phyloP scores from a whole-genome alignment of 176 grass and related monocot genomes.

The Themeda triandra region DNA sequence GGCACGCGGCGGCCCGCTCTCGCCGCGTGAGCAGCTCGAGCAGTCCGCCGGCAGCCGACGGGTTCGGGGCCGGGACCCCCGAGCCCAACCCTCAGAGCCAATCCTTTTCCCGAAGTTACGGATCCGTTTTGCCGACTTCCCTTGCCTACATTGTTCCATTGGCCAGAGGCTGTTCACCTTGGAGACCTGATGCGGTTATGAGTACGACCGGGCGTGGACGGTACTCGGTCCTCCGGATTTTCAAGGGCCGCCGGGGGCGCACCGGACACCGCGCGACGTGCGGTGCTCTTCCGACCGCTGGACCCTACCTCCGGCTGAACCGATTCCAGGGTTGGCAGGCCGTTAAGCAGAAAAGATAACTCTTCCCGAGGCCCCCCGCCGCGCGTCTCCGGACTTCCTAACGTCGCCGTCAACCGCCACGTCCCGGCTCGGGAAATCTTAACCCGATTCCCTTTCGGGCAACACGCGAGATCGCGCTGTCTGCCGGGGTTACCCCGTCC shows the following conservation, averaged over 20 bases:
- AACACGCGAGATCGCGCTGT: too few species aligned
- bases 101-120: slow-evolving; percentile 77
- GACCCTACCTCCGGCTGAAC: slow-evolving; percentile 72
- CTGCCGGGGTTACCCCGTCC: not conserved
- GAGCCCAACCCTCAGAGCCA: slow-evolving; percentile 70
- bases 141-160: slow-evolving; percentile 80
- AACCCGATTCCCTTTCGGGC: slow-evolving; percentile 57
- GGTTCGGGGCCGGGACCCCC: not conserved
- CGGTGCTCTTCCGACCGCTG: slow-evolving; percentile 59
- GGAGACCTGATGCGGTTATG: slow-evolving; percentile 78
- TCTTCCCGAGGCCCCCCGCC: slow-evolving; percentile 1
- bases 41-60: not conserved
- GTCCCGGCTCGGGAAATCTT: slow-evolving; percentile 64
- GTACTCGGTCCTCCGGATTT: slow-evolving; percentile 64
- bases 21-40: not conserved
- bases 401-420: slow-evolving; percentile 55
- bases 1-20: not conserved
- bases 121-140: slow-evolving; percentile 77
- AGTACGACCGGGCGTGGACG: slow-evolving; percentile 37
- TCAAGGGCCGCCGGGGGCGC: slow-evolving; percentile 49
- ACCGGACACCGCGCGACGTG: slow-evolving; percentile 65
- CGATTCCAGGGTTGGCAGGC: slow-evolving; percentile 59
- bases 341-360: slow-evolving; percentile 55
- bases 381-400: slow-evolving; percentile 64
- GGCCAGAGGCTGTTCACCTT: slow-evolving; percentile 51